phyloP scores from a whole-genome alignment of 805 yeast species.

The Yarrowia divulgata region DNA sequence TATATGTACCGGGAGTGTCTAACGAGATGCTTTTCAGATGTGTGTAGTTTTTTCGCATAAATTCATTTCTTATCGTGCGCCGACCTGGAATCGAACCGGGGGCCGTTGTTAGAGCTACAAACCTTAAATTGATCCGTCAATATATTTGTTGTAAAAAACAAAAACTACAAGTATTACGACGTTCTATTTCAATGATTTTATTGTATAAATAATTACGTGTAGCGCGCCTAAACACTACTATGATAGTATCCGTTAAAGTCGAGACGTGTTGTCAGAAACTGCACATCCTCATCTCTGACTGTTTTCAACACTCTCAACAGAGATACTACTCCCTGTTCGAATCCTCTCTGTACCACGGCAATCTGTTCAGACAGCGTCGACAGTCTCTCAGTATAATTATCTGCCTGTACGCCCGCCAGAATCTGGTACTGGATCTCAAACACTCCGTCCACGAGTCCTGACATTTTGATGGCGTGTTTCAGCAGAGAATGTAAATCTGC shows the following conservation, averaged over 20 bases:
- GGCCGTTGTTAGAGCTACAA: too few species aligned
- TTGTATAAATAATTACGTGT: background rate
- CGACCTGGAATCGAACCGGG: too few species aligned
- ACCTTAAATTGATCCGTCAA: too few species aligned
- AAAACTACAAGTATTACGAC: too few species aligned
- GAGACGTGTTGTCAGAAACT: constrained; percentile 50
- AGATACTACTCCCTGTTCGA: constrained; percentile 44
- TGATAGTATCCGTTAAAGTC: constrained; percentile 51
- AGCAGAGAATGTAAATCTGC: constrained; percentile 50
- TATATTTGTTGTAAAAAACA: too few species aligned
- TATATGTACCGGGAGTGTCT: too few species aligned
- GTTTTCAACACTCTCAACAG: constrained; percentile 46
- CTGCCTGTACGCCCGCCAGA: constrained; percentile 23
- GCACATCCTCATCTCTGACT: constrained; percentile 49
- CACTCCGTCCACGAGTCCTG: constrained; percentile 44
- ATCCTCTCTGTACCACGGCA: constrained; percentile 41
- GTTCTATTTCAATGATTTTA: too few species aligned
- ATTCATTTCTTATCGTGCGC: too few species aligned
- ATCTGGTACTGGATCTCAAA: constrained; percentile 44
- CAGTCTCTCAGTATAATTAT: constrained; percentile 41
- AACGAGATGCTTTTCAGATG: too few species aligned
- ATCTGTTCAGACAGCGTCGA: constrained; percentile 42
- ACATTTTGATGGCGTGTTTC: constrained; percentile 46
- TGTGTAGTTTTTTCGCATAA: too few species aligned
- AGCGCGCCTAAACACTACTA: background rate